phyloP scores from a whole-genome alignment of 2,329 filamentous ascomycete species.

The Coniochaeta hoffmannii region DNA sequence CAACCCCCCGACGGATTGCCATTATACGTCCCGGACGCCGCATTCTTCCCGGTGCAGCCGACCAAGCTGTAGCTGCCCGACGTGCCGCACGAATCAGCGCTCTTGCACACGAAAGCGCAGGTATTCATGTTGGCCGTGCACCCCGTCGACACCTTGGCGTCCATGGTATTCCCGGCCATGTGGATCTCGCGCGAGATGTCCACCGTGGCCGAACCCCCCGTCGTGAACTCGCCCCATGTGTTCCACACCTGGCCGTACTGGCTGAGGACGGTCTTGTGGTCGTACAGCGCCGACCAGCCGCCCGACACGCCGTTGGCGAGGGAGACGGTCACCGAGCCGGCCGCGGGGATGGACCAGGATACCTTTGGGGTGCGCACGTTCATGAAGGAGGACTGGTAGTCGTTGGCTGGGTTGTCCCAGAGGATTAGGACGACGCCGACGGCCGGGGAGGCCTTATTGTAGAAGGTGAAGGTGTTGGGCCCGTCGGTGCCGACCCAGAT shows the following conservation, averaged over 20 bases:
- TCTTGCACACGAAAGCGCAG: constrained; percentile 35
- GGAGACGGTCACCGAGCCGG: constrained; percentile 27
- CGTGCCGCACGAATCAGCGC: constrained; percentile 22
- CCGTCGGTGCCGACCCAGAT: constrained; percentile 23
- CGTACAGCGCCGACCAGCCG: constrained; percentile 30
- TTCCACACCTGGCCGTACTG: constrained; percentile 30
- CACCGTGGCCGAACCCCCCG: constrained; percentile 27
- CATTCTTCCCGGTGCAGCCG: constrained; percentile 25
- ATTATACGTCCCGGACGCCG: constrained; percentile 13
- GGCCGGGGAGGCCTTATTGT: constrained; percentile 14
- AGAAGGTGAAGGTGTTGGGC: constrained; percentile 20
- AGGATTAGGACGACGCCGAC: constrained; percentile 17
- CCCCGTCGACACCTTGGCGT: constrained; percentile 22
- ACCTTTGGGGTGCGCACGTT: constrained; percentile 22
- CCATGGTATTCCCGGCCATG: constrained; percentile 32
- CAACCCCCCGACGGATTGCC: constrained; percentile 22
- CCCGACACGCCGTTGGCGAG: constrained; percentile 27
- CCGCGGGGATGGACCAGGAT: constrained; percentile 28
- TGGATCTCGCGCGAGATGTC: constrained; percentile 35
- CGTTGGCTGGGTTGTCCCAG: constrained; percentile 15
- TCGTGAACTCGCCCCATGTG: constrained; percentile 36
- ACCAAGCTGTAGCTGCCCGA: constrained; percentile 27
- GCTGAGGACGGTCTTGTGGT: constrained; percentile 18
- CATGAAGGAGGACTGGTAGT: constrained; percentile 19
- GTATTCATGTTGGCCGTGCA: constrained; percentile 31